Evolutionary conservation across 129 eudicot species (phyloP).

Genomic region (Cynara cardunculus): DNA sequence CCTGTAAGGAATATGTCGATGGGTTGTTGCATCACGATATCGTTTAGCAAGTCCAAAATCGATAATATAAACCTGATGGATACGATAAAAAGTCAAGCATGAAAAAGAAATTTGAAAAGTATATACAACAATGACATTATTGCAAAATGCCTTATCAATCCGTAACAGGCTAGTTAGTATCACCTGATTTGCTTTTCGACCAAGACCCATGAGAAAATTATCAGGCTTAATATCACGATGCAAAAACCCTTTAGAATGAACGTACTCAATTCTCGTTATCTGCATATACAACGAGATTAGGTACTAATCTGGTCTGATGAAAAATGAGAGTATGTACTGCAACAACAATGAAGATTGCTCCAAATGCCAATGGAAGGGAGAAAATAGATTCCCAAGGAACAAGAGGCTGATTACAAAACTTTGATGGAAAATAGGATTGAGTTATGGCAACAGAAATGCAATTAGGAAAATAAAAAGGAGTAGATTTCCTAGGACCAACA

Average conservation of each 20-base stretch:
- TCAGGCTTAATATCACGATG: conserved; percentile 98
- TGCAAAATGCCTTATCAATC: conserved; percentile 2
- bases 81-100: conserved; percentile 1
- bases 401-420: background rate
- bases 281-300: conserved; percentile 13
- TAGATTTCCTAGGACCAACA: background rate
- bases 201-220: conserved; percentile 99
- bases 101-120: background rate
- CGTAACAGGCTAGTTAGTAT: background rate
- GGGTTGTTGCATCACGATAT: conserved; percentile 84
- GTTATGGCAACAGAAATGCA: background rate
- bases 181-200: conserved; percentile 98
- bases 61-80: conserved; percentile 78
- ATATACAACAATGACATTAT: conserved; percentile 12
- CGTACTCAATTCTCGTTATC: conserved; percentile 95
- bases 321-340: background rate
- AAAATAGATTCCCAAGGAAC: background rate
- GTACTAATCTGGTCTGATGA: conserved; percentile 1
- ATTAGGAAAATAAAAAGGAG: background rate
- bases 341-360: background rate
- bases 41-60: conserved; percentile 99
- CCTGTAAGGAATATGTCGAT: conserved; percentile 98
- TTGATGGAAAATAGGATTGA: background rate
- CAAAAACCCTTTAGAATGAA: conserved; percentile 90
- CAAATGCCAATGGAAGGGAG: background rate